Evolutionary conservation across 495 filamentous ascomycete species (phyloP), one percentile per base, ranked within the genome.

Genomic region (Podospora sp.): DNA sequence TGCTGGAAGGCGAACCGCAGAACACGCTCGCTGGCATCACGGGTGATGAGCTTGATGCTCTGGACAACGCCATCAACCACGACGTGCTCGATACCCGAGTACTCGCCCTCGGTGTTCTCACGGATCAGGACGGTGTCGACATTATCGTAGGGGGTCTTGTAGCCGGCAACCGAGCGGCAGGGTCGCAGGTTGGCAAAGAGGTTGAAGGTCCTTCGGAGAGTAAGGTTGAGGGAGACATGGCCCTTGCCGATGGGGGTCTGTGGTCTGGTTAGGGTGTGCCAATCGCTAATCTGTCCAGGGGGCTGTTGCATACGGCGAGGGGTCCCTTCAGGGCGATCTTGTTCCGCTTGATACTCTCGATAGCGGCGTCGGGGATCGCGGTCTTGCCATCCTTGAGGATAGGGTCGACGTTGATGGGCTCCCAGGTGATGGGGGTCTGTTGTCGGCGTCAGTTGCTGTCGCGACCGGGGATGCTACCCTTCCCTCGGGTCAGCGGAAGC

Each of bases 71-170:
- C 95, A 71, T 97, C 94, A 25, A 99, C 91, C 60, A 98, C 96
- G 61, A 97, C 90, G 82, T 99, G 95, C 87, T 99, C 95, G 75
- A 99, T 98, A 56, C 95, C 96, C 22, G 93, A 97, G 87, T 99
- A 99, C 86, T 99, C 95, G 81, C 95, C 95, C 86, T 99, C 95
- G 70, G 96, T 99, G 87, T 99, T 99, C 85, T 99, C 95, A 81
- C 95, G 92, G 84, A 99, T 98, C 75, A 99, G 83, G 73, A 97
- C 92, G 46, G 93, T 98, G 81, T 99, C 93, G 77, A 99, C 95
- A 72, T 91, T 89, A 79, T 99, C 95, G 85, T 99, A 99, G 63
- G 95, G 92, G 49, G 95, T 99, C 88, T 98, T 97, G 89, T 90
- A 99, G 69, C 95, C 95, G 65, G 90, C 91, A 69, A 99, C 91